Base-by-base conservation (phyloP, 2,329 filamentous ascomycete species). In the Lizonia empirigonia region DNA sequence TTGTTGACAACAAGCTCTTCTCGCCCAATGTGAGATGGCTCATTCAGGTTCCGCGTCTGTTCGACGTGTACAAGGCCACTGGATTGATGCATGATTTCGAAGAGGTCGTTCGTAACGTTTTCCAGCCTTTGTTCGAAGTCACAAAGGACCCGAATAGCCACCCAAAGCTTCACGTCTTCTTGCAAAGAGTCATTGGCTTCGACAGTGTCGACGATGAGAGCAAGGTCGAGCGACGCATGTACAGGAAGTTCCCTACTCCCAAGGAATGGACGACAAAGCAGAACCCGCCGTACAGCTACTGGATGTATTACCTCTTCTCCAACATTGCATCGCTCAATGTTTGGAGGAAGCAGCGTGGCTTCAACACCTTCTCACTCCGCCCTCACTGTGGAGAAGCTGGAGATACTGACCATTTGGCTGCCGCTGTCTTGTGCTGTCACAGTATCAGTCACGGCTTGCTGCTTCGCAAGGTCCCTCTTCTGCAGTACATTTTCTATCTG, bases 151-250 rank as follows among this genome's bases (percentile, higher is more conserved):
- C 94, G 0, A 81, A 81, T 29, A 91, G 84, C 60, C 91, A 97
- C 68, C 91, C 91, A 1, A 97, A 99, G 69, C 83, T 99, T 15
- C 93, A 99, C 71, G 78, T 97, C 36, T 97, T 99, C 76, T 76
- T 99, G 41, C 92, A 99, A 72, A 83, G 94, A 53, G 94, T 99
- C 23, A 91, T 99, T 67, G 94, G 94, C 1, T 96, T 99, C 66
- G 94, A 99, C 73, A 96, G 91, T 65, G 94, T 99, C 37, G 94
- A 99, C 68, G 94, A 99, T 63, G 94, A 99, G 77, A 97, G 92
- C 80, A 99, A 99, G 76, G 83, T 91, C 2, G 94, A 99, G 75
- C 86, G 93, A 22, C 87, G 94, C 16, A 82, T 97, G n/a, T 96
- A 91, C 77, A 89, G 88, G 68, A 99, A 99, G 72, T 99, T 96